phyloP scores from a whole-genome alignment of 768 basidiomycete genomes.

The Polyporus arcularius region DNA sequence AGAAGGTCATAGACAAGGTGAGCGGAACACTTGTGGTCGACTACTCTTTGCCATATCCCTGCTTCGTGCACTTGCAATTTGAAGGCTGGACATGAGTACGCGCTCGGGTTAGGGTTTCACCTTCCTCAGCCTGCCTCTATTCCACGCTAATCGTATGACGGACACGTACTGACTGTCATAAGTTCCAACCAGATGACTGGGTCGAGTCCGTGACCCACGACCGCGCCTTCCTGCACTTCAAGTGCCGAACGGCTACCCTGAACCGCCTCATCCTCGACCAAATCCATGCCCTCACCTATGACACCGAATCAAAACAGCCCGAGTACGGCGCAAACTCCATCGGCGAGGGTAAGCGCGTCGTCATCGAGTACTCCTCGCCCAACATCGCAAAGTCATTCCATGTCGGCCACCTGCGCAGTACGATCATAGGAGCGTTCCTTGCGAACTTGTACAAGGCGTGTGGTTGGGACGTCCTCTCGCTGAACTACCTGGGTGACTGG shows the following conservation, averaged over 20 bases:
- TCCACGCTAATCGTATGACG: too few species aligned
- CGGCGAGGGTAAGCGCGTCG: constrained; percentile 79
- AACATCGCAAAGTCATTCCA: constrained; percentile 99
- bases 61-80: neutral
- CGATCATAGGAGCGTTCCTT: constrained; percentile 95
- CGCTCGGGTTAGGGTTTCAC: neutral
- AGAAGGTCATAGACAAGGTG: constrained; percentile 73
- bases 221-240: constrained; percentile 85
- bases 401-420: constrained; percentile 93
- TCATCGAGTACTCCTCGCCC: constrained; percentile 93
- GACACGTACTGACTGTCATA: neutral
- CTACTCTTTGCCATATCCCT: too few species aligned
- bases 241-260: constrained; percentile 64
- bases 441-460: constrained; percentile 87
- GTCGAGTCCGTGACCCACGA: constrained; percentile 68
- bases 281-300: constrained; percentile 70
- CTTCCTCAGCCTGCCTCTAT: too few species aligned
- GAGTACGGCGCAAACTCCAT: constrained; percentile 82
- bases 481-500: constrained; percentile 99
- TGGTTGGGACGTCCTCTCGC: constrained; percentile 87
- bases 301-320: constrained; percentile 55
- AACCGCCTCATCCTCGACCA: constrained; percentile 69
- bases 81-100: too few species aligned
- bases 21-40: neutral
- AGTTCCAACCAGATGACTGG: constrained; percentile 89